Evolutionary conservation across 1,284 basidiomycete species (phyloP).

Genomic region (Volvariella surrecta): DNA sequence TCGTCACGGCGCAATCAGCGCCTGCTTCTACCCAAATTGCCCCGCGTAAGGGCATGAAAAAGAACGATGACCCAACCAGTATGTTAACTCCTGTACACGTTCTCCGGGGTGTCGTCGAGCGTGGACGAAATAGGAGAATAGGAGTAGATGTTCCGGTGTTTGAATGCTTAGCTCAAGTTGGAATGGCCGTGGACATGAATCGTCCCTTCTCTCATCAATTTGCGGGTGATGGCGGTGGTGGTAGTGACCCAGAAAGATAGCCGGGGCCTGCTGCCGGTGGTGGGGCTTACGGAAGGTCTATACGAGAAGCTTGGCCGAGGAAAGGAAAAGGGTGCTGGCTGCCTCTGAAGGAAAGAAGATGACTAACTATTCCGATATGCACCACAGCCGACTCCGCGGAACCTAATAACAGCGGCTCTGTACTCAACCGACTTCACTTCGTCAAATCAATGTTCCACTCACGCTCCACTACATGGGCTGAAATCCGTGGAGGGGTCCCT

Average conservation of each 20-base stretch:
- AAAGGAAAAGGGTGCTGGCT: too few species aligned
- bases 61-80: background rate
- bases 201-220: too few species aligned
- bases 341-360: too few species aligned
- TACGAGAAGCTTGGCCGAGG: background rate
- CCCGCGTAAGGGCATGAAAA: constrained; percentile 2
- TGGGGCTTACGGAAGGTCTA: background rate
- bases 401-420: too few species aligned
- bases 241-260: background rate
- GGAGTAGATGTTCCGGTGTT: background rate
- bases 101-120: constrained; percentile 1
- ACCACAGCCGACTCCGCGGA: too few species aligned
- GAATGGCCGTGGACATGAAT: constrained; percentile 1
- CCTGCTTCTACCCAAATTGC: too few species aligned
- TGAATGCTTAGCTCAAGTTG: constrained; percentile 4
- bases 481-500: too few species aligned
- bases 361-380: too few species aligned
- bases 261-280: background rate
- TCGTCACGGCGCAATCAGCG: background rate
- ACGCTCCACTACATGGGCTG: too few species aligned
- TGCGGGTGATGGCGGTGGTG: background rate
- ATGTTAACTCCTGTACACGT: constrained; percentile 9
- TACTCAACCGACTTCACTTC: too few species aligned
- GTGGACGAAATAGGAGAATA: background rate
- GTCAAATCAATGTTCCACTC: too few species aligned